phyloP scores from a whole-genome alignment of 345 rosid genomes.

The Lepidium africanum region DNA sequence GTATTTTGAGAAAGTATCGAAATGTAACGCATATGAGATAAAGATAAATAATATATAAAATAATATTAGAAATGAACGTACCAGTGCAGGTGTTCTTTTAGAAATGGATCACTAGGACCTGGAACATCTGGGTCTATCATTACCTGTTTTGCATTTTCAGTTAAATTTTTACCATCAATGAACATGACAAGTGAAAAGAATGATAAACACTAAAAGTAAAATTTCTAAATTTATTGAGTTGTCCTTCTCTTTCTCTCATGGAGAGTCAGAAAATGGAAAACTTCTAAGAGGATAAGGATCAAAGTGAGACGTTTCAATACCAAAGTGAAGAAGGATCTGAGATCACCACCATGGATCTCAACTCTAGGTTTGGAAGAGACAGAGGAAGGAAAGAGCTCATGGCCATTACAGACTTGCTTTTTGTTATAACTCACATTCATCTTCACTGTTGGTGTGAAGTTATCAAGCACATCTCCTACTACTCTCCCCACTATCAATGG shows the following conservation, averaged over 20 bases:
- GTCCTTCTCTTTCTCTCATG: not conserved
- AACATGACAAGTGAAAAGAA: not conserved
- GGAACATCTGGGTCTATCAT: constrained; percentile 74
- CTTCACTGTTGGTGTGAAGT: constrained; percentile 35
- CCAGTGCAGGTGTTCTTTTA: constrained; percentile 64
- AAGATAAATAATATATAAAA: not conserved
- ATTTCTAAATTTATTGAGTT: not conserved
- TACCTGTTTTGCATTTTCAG: constrained; percentile 33
- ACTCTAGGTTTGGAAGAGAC: constrained; percentile 42
- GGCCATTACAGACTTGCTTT: constrained; percentile 44
- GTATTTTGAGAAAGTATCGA: not conserved
- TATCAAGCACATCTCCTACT: constrained; percentile 47
- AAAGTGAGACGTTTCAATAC: constrained; percentile 23
- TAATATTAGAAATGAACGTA: constrained; percentile 10
- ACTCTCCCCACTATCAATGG: constrained; percentile 51
- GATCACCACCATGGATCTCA: constrained; percentile 44
- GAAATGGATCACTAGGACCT: constrained; percentile 63
- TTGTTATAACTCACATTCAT: constrained; percentile 41
- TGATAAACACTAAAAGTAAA: not conserved
- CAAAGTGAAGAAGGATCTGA: constrained; percentile 63
- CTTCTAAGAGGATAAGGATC: not conserved
- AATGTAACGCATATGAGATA: constrained; percentile 3
- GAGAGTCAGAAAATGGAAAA: not conserved
- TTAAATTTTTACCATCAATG: not conserved
- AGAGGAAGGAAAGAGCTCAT: constrained; percentile 41